Conservation (phyloP, 768 basidiomycete genomes). For the Termitomyces sp. region DNA sequence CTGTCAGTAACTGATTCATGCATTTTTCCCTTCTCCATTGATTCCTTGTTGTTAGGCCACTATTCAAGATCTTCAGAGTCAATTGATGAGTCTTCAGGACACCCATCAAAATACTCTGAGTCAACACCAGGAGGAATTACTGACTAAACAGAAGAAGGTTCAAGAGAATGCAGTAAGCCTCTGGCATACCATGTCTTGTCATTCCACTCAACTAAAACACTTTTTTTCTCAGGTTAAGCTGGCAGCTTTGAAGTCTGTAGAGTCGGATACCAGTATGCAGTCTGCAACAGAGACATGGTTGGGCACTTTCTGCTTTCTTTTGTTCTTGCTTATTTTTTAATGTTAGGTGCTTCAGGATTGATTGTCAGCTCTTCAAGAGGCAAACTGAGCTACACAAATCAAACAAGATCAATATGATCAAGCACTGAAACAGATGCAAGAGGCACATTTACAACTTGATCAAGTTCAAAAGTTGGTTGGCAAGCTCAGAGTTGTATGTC, state of each 20-base stretch:
- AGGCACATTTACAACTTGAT: no score
- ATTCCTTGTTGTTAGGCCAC: neutral
- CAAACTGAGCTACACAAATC: neutral
- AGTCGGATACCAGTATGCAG: neutral
- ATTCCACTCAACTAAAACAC: neutral
- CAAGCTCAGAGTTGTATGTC: no score
- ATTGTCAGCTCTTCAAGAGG: neutral
- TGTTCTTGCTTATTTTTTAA: neutral
- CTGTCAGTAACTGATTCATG: neutral
- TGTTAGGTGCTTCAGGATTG: neutral
- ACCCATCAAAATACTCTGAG: neutral
- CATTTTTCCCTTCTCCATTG: neutral
- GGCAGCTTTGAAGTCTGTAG: neutral
- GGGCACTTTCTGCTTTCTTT: no score
- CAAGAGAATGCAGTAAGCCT: neutral
- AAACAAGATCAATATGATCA: no score
- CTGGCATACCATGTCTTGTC: neutral
- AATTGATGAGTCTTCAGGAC: neutral
- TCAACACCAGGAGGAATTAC: neutral
- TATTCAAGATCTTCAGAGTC: neutral
- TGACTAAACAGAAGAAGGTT: neutral
- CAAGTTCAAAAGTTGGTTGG: no score
- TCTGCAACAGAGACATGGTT: neutral
- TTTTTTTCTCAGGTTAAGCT: neutral
- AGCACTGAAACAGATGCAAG: no score